These are phyloP conservation scores for Pseudogymnoascus sp. DNA, from an alignment of 2,329 filamentous ascomycete genomes.

Conservation along the genomic window DNA sequence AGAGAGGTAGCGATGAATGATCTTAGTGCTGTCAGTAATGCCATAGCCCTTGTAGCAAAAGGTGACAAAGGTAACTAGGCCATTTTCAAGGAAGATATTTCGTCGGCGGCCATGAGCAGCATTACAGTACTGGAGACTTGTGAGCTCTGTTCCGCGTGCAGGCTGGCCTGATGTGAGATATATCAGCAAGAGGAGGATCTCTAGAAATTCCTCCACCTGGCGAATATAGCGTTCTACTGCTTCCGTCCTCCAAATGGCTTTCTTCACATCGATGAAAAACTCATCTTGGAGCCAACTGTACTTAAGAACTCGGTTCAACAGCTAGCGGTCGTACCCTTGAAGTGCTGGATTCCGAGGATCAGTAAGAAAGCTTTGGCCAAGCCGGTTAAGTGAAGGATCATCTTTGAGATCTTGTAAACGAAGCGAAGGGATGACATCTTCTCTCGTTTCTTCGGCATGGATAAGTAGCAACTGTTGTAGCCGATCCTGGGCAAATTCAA, in stretches of 20 bases:
- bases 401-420: constrained; percentile 10
- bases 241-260: not conserved
- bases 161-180: not conserved
- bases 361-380: too few relatives aligned
- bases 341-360: too few relatives aligned
- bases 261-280: constrained; percentile 4
- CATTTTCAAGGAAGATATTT: not conserved
- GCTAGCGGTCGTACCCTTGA: too few relatives aligned
- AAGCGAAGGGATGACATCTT: not conserved
- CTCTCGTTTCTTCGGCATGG: not conserved
- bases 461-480: constrained; percentile 10
- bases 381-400: constrained; percentile 7
- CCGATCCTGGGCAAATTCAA: not conserved
- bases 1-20: constrained; percentile 22
- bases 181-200: not conserved
- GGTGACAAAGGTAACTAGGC: constrained; percentile 16
- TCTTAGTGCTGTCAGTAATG: constrained; percentile 16
- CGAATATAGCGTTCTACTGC: constrained; percentile 5
- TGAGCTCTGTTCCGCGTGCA: constrained; percentile 7
- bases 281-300: not conserved
- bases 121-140: constrained; percentile 10
- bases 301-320: too few relatives aligned
- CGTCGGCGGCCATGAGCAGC: not conserved
- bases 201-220: constrained; percentile 9
- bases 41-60: constrained; percentile 17